Conservation (phyloP, 164 flowering plant genomes). For the grape (Vitis vinifera) region ASM3070453v1 NC_081822.1:24062501-24063000, state of each 20-base stretch:
- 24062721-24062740: background rate
- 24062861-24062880: background rate
- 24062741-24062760: background rate
- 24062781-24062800: background rate
- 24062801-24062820: background rate
- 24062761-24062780: background rate
- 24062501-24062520: background rate
- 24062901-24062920: no score
- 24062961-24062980: background rate
- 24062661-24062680: background rate
- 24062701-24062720: background rate
- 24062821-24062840: background rate
- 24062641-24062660: background rate
- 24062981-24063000: conserved; percentile 5
- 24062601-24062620: background rate
- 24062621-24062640: background rate
- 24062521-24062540: background rate
- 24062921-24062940: background rate
- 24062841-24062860: background rate
- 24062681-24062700: background rate
- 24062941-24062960: background rate
- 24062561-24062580: background rate
- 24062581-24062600: no score
- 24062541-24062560: background rate
- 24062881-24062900: background rate